Conservation (phyloP, 1,284 basidiomycete species). For the Golubevia sp. region DNA sequence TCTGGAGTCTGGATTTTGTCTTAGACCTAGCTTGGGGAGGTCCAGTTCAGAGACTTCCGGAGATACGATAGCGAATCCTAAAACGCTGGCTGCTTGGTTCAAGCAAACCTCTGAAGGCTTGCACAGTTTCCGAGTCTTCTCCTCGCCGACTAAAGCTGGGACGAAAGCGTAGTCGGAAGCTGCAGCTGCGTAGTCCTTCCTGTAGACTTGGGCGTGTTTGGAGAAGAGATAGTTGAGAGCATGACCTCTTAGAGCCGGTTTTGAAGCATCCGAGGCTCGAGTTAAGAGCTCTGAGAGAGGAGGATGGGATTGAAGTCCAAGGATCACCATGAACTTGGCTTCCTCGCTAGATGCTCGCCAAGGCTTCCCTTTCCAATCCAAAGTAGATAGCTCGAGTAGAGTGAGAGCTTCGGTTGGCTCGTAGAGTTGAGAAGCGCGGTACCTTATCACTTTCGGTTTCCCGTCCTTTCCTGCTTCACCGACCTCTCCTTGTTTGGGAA, state of each 20-base stretch:
- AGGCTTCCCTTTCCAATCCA: constrained; percentile 80
- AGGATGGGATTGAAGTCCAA: constrained; percentile 78
- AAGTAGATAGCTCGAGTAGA: constrained; percentile 75
- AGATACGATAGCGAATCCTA: constrained; percentile 46
- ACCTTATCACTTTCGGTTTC: constrained; percentile 33
- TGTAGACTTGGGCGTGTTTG: constrained; percentile 60
- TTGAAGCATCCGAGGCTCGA: constrained; percentile 63
- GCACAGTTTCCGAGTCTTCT: not conserved
- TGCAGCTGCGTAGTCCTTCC: too few species aligned
- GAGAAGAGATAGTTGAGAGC: constrained; percentile 81
- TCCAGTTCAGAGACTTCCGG: constrained; percentile 20
- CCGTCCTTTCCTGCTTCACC: constrained; percentile 36
- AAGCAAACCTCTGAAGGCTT: constrained; percentile 44
- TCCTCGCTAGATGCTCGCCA: constrained; percentile 36
- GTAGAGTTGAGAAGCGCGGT: constrained; percentile 65
- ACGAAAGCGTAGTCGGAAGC: not conserved
- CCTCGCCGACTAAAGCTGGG: not conserved
- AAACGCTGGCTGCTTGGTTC: constrained; percentile 34
- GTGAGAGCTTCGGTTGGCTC: constrained; percentile 80
- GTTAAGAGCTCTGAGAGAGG: constrained; percentile 68
- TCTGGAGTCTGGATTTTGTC: constrained; percentile 33
- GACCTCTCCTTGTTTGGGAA: constrained; percentile 70
- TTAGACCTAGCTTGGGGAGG: constrained; percentile 47
- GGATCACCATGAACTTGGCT: constrained; percentile 81
- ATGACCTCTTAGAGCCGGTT: constrained; percentile 65